Percentiles rank a stretch among this genome's conserved stretches.
These are phyloP conservation scores for Cicer judaicum DNA, from an alignment of 306 rosid genomes.

Conservation along the genomic window DNA sequence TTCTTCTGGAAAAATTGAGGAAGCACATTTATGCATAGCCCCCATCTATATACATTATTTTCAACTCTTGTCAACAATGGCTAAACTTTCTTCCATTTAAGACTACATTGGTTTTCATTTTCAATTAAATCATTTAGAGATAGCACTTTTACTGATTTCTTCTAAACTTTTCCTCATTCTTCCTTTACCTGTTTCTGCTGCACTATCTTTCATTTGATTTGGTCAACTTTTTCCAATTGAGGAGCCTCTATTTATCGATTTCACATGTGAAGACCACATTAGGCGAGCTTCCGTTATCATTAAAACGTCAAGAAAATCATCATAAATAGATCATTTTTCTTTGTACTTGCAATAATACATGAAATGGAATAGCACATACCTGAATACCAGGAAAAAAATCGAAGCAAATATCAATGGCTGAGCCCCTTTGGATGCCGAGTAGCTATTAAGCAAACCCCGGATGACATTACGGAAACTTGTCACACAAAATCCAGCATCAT, in stretches of 20 bases:
- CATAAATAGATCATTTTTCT: conserved; percentile 22
- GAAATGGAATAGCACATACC: conserved; percentile 35
- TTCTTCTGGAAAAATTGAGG: not conserved
- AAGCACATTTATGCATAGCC: not conserved
- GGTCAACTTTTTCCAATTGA: conserved; percentile 4
- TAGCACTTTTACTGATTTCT: conserved; percentile 7
- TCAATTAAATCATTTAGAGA: conserved; percentile 12
- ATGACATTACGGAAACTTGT: not conserved
- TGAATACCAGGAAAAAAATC: conserved; percentile 29
- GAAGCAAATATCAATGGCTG: conserved; percentile 16
- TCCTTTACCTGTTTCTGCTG: not conserved
- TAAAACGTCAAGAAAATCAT: conserved; percentile 24
- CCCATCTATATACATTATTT: not conserved
- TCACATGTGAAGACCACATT: conserved; percentile 16
- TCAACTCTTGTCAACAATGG: conserved; percentile 1
- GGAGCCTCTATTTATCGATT: conserved; percentile 5
- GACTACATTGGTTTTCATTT: not conserved
- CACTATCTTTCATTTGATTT: conserved; percentile 22
- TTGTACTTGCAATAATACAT: conserved; percentile 18
- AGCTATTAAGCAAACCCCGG: conserved; percentile 14
- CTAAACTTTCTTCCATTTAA: conserved; percentile 32
- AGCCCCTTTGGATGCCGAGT: conserved; percentile 2
- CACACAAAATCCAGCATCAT: conserved; percentile 14
- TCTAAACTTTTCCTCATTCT: not conserved
- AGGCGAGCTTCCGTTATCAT: conserved; percentile 28